Conservation (phyloP, 2,329 filamentous ascomycete genomes). For the Monascus ruber region DNA sequence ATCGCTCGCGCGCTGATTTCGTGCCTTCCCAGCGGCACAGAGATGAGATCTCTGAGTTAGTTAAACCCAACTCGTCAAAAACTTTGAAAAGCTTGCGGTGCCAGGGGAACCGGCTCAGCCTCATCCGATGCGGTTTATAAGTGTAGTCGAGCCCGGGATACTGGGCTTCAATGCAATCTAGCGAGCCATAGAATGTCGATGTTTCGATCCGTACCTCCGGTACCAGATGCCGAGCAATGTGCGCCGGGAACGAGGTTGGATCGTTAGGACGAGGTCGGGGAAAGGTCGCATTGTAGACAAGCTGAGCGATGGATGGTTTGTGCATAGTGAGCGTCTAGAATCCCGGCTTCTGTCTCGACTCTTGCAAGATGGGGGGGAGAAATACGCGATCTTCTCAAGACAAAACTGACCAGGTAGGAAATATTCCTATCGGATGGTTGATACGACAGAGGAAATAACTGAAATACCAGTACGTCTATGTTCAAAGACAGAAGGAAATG, state of each 20-base stretch:
- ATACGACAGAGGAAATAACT: no score
- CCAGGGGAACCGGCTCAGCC: constrained; percentile 50
- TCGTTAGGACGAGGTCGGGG: constrained; percentile 46
- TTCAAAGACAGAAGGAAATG: no score
- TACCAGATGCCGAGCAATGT: constrained; percentile 51
- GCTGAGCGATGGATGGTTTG: constrained; percentile 46
- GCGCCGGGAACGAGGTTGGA: constrained; percentile 46
- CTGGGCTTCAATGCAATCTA: constrained; percentile 54
- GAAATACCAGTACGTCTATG: no score
- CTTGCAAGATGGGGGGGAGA: no score
- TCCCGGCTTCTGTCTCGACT: no score
- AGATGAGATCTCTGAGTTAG: constrained; percentile 47
- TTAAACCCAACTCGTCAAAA: constrained; percentile 49
- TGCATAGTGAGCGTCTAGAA: constrained; percentile 37
- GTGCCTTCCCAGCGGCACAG: constrained; percentile 50
- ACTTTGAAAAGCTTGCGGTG: constrained; percentile 49
- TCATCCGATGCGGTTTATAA: constrained; percentile 49
- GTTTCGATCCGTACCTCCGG: constrained; percentile 56
- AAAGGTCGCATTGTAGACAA: constrained; percentile 49
- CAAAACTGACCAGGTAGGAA: no score
- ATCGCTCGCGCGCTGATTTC: constrained; percentile 36
- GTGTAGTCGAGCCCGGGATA: constrained; percentile 57
- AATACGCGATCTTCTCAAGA: no score
- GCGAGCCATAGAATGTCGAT: constrained; percentile 51
- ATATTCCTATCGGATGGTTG: no score